A percentile compares a stretch with the other conserved stretches of the same genome.
phyloP scores from a whole-genome alignment of 2,329 filamentous ascomycete genomes.

The Fusarium mexicanum region DNA sequence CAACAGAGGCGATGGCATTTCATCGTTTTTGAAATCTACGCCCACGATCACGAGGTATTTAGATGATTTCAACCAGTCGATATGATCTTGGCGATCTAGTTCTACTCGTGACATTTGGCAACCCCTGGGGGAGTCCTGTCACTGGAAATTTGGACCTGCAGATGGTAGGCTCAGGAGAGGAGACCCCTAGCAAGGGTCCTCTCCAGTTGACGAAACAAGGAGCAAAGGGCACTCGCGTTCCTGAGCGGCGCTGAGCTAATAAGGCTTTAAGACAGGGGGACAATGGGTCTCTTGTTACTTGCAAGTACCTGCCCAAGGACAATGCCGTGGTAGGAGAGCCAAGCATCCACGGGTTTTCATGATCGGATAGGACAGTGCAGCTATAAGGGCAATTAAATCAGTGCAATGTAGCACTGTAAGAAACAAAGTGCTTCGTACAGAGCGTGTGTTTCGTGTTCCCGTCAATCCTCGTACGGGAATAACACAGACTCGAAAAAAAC shows the following conservation, averaged over 20 bases:
- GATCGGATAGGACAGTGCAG: not conserved
- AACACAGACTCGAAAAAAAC: not conserved
- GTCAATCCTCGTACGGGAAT: slow-evolving; percentile 5
- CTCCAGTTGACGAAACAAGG: slow-evolving; percentile 32
- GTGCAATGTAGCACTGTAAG: not conserved
- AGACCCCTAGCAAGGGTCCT: slow-evolving; percentile 42
- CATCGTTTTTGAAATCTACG: not conserved
- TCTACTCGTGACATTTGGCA: slow-evolving; percentile 6
- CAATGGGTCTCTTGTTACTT: slow-evolving; percentile 17
- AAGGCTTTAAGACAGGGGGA: slow-evolving; percentile 19
- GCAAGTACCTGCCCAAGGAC: slow-evolving; percentile 1
- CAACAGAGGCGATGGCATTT: not conserved
- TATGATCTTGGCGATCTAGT: not conserved
- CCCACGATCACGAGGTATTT: not conserved
- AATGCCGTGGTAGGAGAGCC: not conserved
- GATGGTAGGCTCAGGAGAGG: slow-evolving; percentile 31
- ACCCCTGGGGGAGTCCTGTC: slow-evolving; percentile 18
- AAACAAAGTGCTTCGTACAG: not conserved
- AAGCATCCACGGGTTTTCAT: not conserved
- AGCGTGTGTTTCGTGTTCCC: not conserved
- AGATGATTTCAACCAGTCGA: not conserved
- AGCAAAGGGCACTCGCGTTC: slow-evolving; percentile 24
- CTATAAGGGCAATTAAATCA: not conserved
- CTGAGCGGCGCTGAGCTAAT: slow-evolving; percentile 25
- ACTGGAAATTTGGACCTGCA: slow-evolving; percentile 45